Evolutionary conservation across 116 monocot genomes (phyloP), one percentile per base, ranked within the genome.

Genomic region (Posidonia oceanica): DNA sequence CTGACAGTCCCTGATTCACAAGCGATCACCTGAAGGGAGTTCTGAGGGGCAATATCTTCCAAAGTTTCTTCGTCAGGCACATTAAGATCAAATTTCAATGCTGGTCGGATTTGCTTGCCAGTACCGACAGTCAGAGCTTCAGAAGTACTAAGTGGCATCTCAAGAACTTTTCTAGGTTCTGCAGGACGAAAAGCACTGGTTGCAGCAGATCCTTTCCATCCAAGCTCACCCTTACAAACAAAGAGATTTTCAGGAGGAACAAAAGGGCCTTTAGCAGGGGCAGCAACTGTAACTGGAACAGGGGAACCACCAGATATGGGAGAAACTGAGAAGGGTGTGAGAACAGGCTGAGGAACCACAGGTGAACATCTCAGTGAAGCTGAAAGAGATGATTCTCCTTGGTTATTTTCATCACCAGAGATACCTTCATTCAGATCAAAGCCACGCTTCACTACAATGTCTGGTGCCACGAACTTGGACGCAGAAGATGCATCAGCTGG

Each of bases 111-210:
- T 16, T 76, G 87, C 68, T 81, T 91, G 7, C 63, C 67, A 66
- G 58, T 18, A 61, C 36, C 23, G 68, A 54, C 57, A 7, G 75
- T 79, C 15, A 67, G 73, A n/a, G 77, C 53, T 38, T 89, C 83
- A 56, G 85, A 75, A 63, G 80, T 64, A 60, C 74, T 76, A 56
- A 89, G 77, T 61, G 83, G 79, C 80, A 88, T 77, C 58, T 95
- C 95, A 15, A 83, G 44, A 74, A 75, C 60, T 71, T 80, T 95
- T 29, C 95, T 76, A 1, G 95, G 95, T 77, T 95, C 95, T 22
- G 91, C 91, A 37, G 96, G 96, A n/a, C 91, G 88, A 69, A 96
- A 96, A 17, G 96, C 96, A 77, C 96, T 96, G 3, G 96, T 96
- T 20, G 96, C 88, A 65, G 91, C 96, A 20, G 96, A 96, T 3